Evolutionary conservation across 2,329 filamentous ascomycete species (phyloP).

Genomic region (Domatiomyces catenatus): DNA sequence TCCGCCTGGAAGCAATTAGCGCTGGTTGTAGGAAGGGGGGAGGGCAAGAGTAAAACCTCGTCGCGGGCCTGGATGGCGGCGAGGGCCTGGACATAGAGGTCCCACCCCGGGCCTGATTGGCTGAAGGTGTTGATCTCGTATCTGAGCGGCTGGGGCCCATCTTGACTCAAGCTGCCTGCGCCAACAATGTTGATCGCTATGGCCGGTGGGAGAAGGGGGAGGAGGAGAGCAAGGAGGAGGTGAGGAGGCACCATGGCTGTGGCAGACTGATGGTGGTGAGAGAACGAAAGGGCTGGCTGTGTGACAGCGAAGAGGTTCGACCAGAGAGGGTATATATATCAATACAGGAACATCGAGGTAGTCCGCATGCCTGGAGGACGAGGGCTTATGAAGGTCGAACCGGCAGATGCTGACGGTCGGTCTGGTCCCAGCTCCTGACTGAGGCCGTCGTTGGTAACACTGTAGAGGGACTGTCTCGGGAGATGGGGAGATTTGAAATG

Average conservation of each 20-base stretch:
- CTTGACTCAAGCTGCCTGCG: constrained; percentile 17
- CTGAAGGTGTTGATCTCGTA: constrained; percentile 54
- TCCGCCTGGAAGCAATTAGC: constrained; percentile 30
- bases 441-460: too few species aligned
- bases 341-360: not conserved
- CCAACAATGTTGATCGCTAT: constrained; percentile 19
- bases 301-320: not conserved
- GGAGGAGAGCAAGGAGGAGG: constrained; percentile 1
- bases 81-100: constrained; percentile 61
- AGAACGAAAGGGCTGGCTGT: not conserved
- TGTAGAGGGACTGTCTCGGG: too few species aligned
- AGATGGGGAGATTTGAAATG: too few species aligned
- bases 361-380: not conserved
- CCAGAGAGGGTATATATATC: not conserved
- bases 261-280: not conserved
- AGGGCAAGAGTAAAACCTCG: constrained; percentile 18
- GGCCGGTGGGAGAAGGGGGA: constrained; percentile 1
- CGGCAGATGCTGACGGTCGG: too few species aligned
- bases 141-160: constrained; percentile 30
- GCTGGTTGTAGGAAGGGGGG: not conserved
- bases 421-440: too few species aligned
- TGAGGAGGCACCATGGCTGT: constrained; percentile 3
- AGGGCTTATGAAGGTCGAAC: too few species aligned
- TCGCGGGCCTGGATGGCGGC: constrained; percentile 54
- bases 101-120: constrained; percentile 47